Evolutionary conservation across 306 rosid genomes (phyloP).

Genomic region (Cercis canadensis): DNA sequence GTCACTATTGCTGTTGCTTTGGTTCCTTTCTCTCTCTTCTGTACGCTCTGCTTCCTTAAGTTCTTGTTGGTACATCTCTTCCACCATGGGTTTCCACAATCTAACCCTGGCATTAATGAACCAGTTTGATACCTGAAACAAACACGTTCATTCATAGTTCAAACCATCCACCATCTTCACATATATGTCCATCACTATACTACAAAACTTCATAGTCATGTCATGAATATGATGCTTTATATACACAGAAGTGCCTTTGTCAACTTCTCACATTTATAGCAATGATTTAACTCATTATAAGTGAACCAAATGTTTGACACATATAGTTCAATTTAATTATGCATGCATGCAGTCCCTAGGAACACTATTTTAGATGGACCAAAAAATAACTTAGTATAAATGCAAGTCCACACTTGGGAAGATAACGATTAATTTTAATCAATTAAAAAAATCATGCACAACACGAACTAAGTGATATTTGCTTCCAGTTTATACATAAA

Average conservation of each 20-base stretch:
- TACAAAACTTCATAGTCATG: background rate
- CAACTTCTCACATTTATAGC: slow-evolving; percentile 1
- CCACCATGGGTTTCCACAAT: slow-evolving; percentile 99
- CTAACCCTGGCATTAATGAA: slow-evolving; percentile 99
- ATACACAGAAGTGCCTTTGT: too few relatives aligned
- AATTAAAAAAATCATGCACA: slow-evolving; percentile 12
- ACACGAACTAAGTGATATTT: background rate
- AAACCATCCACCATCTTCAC: background rate
- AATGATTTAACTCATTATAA: slow-evolving; percentile 3
- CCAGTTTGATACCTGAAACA: slow-evolving; percentile 92
- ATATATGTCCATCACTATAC: background rate
- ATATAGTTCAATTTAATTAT: background rate
- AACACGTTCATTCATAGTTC: background rate
- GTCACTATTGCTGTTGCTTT: slow-evolving; percentile 45
- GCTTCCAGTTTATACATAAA: too few relatives aligned
- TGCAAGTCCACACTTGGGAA: background rate
- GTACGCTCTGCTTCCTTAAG: slow-evolving; percentile 58
- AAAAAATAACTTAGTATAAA: too few relatives aligned
- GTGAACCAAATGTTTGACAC: background rate
- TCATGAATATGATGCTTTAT: too few relatives aligned
- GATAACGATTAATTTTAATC: background rate
- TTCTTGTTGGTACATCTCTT: slow-evolving; percentile 99
- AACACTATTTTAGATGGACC: too few relatives aligned
- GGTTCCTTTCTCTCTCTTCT: slow-evolving; percentile 45
- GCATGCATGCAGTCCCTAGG: background rate